These are phyloP conservation scores for Phytophthora chlamydospora DNA, from an alignment of 352 stramenopile genomes.

Conservation along the genomic window DNA sequence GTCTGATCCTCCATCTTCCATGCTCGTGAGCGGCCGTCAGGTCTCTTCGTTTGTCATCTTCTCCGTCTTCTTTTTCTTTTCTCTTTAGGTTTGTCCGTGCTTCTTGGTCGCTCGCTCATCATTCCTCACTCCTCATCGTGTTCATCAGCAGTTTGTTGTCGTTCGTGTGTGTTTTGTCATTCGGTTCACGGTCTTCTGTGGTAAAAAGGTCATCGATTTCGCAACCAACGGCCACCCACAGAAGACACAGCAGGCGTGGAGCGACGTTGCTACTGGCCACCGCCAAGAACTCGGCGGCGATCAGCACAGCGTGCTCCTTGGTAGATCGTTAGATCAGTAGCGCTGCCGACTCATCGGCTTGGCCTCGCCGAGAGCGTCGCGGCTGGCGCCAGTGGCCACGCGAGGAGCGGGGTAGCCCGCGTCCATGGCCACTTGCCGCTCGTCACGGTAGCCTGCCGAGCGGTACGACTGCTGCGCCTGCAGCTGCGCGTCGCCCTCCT, in stretches of 20 bases:
- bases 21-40: conserved; percentile 35
- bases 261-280: conserved; percentile 11
- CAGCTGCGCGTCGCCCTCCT: conserved; percentile 61
- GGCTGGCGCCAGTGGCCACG: conserved; percentile 67
- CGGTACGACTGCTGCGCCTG: conserved; percentile 60
- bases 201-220: conserved; percentile 19
- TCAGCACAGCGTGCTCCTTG: conserved; percentile 20
- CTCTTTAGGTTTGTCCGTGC: conserved; percentile 31
- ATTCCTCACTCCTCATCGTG: conserved; percentile 30
- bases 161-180: conserved; percentile 24
- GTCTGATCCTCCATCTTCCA: conserved; percentile 43
- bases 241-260: conserved; percentile 28
- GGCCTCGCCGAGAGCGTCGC: conserved; percentile 59
- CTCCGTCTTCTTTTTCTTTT: conserved; percentile 31
- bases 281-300: conserved; percentile 26
- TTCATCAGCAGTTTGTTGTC: conserved; percentile 39
- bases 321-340: conserved; percentile 52
- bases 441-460: conserved; percentile 56
- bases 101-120: conserved; percentile 34
- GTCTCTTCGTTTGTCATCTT: conserved; percentile 40
- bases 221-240: conserved; percentile 21
- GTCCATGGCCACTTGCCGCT: conserved; percentile 57
- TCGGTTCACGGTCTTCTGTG: conserved; percentile 25
- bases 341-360: conserved; percentile 81
- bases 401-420: conserved; percentile 63